Conservation (phyloP, 31 red algal genomes). For the Bonnemaisonia californica region DNA sequence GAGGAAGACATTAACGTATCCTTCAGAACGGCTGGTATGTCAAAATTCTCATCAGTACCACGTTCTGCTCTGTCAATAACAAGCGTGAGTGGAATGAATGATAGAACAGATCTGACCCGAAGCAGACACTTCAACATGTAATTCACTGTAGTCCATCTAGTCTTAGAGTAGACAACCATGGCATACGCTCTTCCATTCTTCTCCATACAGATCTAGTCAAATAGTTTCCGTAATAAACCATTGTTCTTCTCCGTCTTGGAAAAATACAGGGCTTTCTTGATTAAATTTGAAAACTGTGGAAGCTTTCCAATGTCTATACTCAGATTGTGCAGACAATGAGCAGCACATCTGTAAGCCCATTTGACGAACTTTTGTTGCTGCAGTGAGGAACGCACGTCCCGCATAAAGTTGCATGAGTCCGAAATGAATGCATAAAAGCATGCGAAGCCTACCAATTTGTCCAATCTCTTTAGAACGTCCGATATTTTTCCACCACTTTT, state of each 20-base stretch:
- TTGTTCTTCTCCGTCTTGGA: neutral
- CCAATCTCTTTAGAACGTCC: neutral
- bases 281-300: neutral
- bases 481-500: neutral
- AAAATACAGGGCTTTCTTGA: neutral
- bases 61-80: too few species aligned
- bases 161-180: neutral
- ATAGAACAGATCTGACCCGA: too few species aligned
- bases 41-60: too few species aligned
- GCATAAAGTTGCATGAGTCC: constrained; percentile 7
- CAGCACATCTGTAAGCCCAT: neutral
- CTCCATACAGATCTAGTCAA: neutral
- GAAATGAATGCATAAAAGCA: neutral
- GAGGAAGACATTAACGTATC: neutral
- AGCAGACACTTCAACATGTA: neutral
- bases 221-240: neutral
- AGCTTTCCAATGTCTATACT: neutral
- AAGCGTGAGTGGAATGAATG: too few species aligned
- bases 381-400: neutral
- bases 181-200: neutral
- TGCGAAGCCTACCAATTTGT: neutral
- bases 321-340: constrained; percentile 4
- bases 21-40: too few species aligned
- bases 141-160: constrained; percentile 5
- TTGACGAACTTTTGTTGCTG: neutral